These are phyloP conservation scores for Umbelopsis sp. DNA, from an alignment of 192 early-diverging fungal species.

Conservation along the genomic window DNA sequence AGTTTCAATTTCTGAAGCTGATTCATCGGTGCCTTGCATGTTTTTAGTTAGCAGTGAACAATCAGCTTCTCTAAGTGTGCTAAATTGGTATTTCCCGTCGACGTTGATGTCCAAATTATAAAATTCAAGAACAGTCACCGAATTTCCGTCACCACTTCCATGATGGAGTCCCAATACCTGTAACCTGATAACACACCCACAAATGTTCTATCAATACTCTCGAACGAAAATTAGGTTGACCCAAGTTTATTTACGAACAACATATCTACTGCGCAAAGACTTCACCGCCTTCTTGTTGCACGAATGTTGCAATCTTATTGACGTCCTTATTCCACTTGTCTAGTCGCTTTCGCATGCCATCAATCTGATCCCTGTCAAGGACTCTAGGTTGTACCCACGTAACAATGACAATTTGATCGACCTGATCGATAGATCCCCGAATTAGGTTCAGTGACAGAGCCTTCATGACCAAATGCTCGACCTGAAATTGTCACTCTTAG, in stretches of 20 bases:
- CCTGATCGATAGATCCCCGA: conserved; percentile 94
- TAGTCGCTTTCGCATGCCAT: conserved; percentile 78
- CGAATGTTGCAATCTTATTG: conserved; percentile 64
- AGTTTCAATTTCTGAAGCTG: neutral
- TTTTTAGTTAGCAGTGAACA: neutral
- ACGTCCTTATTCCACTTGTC: conserved; percentile 88
- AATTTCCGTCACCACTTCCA: no score
- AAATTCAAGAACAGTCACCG: no score
- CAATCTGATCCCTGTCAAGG: conserved; percentile 88
- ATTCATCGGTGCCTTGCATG: conserved; percentile 8
- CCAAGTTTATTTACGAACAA: conserved; percentile 8
- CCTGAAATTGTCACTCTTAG: conserved; percentile 45
- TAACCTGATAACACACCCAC: no score
- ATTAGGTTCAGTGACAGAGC: conserved; percentile 92
- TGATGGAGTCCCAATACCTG: no score
- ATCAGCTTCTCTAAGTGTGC: no score
- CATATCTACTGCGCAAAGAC: conserved; percentile 51
- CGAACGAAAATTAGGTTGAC: no score
- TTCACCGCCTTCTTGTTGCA: conserved; percentile 78
- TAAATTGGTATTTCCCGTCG: no score
- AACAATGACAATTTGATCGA: conserved; percentile 84
- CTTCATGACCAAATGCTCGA: conserved; percentile 99
- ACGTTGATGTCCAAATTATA: no score
- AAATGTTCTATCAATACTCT: no score
- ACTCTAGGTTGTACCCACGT: conserved; percentile 99